Percentiles rank a stretch among this genome's conserved stretches.
These are phyloP conservation scores for Gossypium turneri DNA, from an alignment of 345 rosid genomes.

Conservation along the genomic window DNA sequence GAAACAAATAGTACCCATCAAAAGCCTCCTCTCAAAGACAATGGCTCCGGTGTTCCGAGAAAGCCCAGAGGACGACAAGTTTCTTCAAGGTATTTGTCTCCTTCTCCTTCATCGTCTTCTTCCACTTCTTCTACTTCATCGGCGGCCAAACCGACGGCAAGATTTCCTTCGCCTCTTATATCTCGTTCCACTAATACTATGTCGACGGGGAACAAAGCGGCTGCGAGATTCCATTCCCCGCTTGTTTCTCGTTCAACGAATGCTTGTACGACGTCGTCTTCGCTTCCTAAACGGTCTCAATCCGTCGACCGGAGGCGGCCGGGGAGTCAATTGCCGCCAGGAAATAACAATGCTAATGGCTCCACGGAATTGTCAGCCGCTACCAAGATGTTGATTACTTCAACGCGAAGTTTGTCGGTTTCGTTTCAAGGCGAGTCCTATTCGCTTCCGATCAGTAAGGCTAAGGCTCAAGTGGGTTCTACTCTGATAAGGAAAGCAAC, in stretches of 20 bases:
- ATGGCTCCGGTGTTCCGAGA: conserved; percentile 27
- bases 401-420: conserved; percentile 82
- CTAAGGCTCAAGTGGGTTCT: conserved; percentile 47
- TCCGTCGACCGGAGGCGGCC: conserved; percentile 73
- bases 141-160: conserved; percentile 23
- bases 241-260: conserved; percentile 50
- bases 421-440: conserved; percentile 85
- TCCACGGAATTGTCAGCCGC: conserved; percentile 51
- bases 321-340: conserved; percentile 32
- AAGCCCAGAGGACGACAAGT: conserved; percentile 78
- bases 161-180: conserved; percentile 37
- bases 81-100: conserved; percentile 82
- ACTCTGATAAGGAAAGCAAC: conserved; percentile 47
- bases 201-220: conserved; percentile 20
- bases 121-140: conserved; percentile 43
- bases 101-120: conserved; percentile 69
- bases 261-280: conserved; percentile 31
- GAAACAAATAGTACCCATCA: conserved; percentile 4
- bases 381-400: conserved; percentile 72
- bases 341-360: conserved; percentile 20
- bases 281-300: conserved; percentile 66
- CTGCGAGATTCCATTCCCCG: conserved; percentile 62
- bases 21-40: conserved; percentile 36
- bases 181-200: conserved; percentile 20
- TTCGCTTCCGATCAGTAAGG: conserved; percentile 82